These are phyloP conservation scores for Mimosa bimucronata DNA, from an alignment of 306 rosid genomes.

Conservation along the genomic window DNA sequence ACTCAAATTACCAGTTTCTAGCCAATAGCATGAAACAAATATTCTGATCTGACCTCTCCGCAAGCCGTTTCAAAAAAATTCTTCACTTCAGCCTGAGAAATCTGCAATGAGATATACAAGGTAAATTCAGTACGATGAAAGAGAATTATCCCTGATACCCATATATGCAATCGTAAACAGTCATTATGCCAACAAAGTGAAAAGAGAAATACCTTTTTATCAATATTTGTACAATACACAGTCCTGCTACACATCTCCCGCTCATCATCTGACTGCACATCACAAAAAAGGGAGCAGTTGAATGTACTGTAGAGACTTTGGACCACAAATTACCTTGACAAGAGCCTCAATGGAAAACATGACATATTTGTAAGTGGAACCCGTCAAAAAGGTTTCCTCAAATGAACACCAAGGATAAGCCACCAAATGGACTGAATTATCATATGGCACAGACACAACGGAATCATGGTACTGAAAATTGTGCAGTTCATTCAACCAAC, in stretches of 20 bases:
- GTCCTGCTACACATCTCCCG: slow-evolving; percentile 98
- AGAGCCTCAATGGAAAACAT: neutral
- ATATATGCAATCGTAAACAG: neutral
- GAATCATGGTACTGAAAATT: neutral
- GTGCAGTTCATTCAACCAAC: neutral
- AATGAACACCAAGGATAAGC: slow-evolving; percentile 12
- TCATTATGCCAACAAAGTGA: neutral
- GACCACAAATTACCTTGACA: neutral
- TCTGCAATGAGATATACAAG: slow-evolving; percentile 47
- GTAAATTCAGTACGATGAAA: slow-evolving; percentile 16
- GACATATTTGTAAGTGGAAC: slow-evolving; percentile 3
- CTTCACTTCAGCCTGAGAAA: slow-evolving; percentile 94
- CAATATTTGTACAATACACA: slow-evolving; percentile 96
- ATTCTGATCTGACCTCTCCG: slow-evolving; percentile 73
- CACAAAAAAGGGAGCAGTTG: slow-evolving; percentile 30
- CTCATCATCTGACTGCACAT: slow-evolving; percentile 87
- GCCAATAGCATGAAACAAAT: slow-evolving; percentile 24
- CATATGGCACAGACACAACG: slow-evolving; percentile 1
- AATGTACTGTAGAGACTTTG: neutral
- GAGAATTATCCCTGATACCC: slow-evolving; percentile 25
- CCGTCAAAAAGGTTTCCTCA: neutral
- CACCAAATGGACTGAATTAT: neutral
- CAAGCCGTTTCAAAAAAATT: slow-evolving; percentile 89
- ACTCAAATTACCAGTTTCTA: slow-evolving; percentile 27
- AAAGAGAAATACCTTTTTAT: slow-evolving; percentile 69